Percentiles rank a stretch among this genome's conserved stretches.
These are phyloP conservation scores for Colletotrichum sp. DNA, from an alignment of 2,329 filamentous ascomycete genomes.

Conservation along the genomic window DNA sequence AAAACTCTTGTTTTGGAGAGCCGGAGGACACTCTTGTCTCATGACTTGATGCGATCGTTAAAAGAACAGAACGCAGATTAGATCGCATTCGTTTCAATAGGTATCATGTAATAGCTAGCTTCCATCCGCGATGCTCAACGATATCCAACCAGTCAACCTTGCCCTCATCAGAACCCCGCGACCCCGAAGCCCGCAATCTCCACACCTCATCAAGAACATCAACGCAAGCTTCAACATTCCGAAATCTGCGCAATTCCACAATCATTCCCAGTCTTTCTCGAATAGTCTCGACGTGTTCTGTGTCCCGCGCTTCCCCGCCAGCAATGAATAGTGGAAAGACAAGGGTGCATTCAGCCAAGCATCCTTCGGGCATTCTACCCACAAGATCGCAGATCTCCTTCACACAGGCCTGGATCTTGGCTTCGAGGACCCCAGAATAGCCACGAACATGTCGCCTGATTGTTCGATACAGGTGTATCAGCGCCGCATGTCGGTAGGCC, in stretches of 20 bases:
- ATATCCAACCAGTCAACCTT: constrained; percentile 11
- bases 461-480: neutral
- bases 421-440: neutral
- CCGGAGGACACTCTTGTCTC: neutral
- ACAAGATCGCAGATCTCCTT: neutral
- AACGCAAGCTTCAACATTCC: constrained; percentile 1
- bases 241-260: constrained; percentile 6
- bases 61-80: neutral
- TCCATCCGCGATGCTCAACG: constrained; percentile 6
- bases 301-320: neutral
- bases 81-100: neutral
- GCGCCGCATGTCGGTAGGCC: neutral
- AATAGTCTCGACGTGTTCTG: neutral
- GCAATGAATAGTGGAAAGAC: neutral
- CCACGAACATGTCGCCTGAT: neutral
- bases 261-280: neutral
- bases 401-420: neutral
- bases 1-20: neutral
- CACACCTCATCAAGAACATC: constrained; percentile 11
- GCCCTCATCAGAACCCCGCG: neutral
- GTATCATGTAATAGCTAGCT: constrained; percentile 9
- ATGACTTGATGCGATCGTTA: neutral
- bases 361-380: neutral
- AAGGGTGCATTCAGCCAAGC: neutral
- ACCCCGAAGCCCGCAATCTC: neutral